These are phyloP conservation scores for Cyathus striatus DNA, from an alignment of 768 basidiomycete species.

Conservation along the genomic window DNA sequence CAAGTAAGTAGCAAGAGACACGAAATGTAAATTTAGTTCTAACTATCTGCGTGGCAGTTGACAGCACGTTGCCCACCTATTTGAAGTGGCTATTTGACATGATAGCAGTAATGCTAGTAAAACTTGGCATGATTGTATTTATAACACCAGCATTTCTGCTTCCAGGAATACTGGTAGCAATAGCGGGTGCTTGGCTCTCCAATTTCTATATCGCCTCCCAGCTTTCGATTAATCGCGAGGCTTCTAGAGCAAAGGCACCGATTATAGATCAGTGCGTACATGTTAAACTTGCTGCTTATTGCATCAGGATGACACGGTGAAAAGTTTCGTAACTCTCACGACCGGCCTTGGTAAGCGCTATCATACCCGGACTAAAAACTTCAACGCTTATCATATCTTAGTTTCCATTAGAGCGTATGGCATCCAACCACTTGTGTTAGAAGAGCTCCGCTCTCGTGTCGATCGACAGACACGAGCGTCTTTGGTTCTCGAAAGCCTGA, in stretches of 20 bases:
- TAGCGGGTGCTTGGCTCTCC: constrained; percentile 15
- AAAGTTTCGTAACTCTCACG: constrained; percentile 55
- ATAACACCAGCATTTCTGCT: constrained; percentile 36
- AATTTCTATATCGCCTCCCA: constrained; percentile 39
- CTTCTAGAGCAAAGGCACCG: constrained; percentile 37
- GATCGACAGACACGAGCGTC: constrained; percentile 44
- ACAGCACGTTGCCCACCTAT: constrained; percentile 29
- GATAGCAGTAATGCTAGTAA: constrained; percentile 29
- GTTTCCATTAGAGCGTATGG: constrained; percentile 62
- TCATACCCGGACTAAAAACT: neutral
- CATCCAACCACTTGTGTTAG: constrained; percentile 41
- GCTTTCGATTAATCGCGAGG: constrained; percentile 38
- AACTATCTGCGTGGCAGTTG: no score
- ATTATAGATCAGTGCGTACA: constrained; percentile 39
- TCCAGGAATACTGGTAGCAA: constrained; percentile 15
- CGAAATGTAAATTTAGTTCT: no score
- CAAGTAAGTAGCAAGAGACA: neutral
- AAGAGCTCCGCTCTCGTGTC: constrained; percentile 40
- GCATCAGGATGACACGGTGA: no score
- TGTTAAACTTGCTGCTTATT: neutral
- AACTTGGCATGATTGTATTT: constrained; percentile 35
- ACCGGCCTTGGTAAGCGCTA: constrained; percentile 39
- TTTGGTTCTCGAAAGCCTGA: constrained; percentile 44
- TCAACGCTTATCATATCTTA: constrained; percentile 9
- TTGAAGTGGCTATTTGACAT: constrained; percentile 22